Conservation (phyloP, 2,329 filamentous ascomycete genomes). For the Pseudopithomyces chartarum region DNA sequence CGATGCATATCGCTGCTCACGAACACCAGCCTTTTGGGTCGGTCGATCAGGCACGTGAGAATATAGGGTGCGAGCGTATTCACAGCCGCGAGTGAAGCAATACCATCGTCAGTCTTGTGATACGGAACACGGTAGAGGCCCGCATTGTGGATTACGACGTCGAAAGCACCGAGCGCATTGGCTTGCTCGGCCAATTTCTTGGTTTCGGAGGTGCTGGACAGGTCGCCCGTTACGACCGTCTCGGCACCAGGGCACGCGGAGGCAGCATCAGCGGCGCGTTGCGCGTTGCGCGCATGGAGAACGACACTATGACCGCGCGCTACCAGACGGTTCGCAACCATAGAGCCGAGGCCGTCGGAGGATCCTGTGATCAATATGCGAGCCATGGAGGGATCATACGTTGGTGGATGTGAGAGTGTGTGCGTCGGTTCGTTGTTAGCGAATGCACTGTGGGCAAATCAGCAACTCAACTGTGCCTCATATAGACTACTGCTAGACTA, state of each 20-base stretch:
- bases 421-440: background rate
- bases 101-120: constrained; percentile 52
- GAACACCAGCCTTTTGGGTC: constrained; percentile 58
- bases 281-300: constrained; percentile 61
- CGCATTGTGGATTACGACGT: constrained; percentile 64
- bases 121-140: constrained; percentile 54
- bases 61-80: constrained; percentile 65
- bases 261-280: constrained; percentile 57
- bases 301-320: constrained; percentile 60
- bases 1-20: constrained; percentile 59
- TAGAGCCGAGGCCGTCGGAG: constrained; percentile 61
- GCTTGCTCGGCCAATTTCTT: constrained; percentile 58
- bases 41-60: constrained; percentile 56
- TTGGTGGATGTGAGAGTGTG: too few relatives aligned
- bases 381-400: too few relatives aligned
- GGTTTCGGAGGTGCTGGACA: constrained; percentile 57
- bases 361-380: constrained; percentile 62
- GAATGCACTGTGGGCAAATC: background rate
- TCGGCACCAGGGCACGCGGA: constrained; percentile 56
- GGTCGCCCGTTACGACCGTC: constrained; percentile 58
- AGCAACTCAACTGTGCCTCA: too few relatives aligned
- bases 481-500: too few relatives aligned
- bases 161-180: constrained; percentile 57
- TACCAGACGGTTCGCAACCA: constrained; percentile 56
- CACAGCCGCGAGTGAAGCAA: constrained; percentile 59